Conservation (phyloP, 1,284 basidiomycete species). For the Cutaneotrichosporon cyanovorans region DNA sequence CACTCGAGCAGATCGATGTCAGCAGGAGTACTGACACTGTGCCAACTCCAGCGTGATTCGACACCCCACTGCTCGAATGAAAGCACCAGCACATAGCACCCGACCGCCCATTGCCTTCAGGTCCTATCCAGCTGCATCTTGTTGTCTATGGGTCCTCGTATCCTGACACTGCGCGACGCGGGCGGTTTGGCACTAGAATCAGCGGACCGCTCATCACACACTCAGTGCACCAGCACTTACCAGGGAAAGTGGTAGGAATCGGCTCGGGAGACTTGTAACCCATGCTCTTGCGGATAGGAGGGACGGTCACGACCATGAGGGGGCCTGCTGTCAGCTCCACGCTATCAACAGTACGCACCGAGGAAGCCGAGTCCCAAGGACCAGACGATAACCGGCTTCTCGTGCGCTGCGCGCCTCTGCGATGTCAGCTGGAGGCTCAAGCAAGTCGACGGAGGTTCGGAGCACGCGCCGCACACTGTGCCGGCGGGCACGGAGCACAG, state of each 20-base stretch:
- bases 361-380: conserved; percentile 63
- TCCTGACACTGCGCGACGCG: conserved; percentile 30
- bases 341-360: conserved; percentile 23
- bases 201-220: background rate
- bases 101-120: too few species aligned
- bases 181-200: conserved; percentile 34
- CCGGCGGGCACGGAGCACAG: too few species aligned
- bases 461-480: too few species aligned
- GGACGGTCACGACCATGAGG: conserved; percentile 64
- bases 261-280: conserved; percentile 69
- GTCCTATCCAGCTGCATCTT: too few species aligned
- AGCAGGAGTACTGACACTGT: too few species aligned
- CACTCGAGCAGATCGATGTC: too few species aligned
- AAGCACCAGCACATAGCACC: too few species aligned
- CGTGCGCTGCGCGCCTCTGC: conserved; percentile 76
- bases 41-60: too few species aligned
- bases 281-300: conserved; percentile 63
- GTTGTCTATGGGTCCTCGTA: conserved; percentile 33
- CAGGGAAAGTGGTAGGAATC: conserved; percentile 75
- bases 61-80: too few species aligned
- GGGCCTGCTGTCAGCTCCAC: conserved; percentile 53
- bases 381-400: conserved; percentile 86
- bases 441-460: background rate
- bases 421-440: conserved; percentile 3
- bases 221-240: conserved; percentile 51